Evolutionary conservation across 441 rosid species (phyloP).

Genomic region (Hypseocharis bilobata): DNA sequence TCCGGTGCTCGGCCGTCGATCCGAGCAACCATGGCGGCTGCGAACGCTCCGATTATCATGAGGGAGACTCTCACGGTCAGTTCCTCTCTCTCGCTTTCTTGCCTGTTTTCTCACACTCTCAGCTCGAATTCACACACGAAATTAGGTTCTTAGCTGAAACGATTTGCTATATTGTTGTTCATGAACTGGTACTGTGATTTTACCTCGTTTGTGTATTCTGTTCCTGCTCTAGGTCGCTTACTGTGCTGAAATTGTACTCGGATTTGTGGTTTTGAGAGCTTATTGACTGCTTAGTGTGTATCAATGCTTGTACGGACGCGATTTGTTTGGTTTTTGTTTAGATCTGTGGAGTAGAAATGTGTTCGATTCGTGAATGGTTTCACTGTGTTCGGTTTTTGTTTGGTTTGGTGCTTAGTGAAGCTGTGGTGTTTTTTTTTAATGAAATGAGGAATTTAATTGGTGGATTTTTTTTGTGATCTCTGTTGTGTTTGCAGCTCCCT

Average conservation of each 20-base stretch:
- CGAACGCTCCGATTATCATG: slow-evolving; percentile 29
- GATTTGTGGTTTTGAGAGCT: no score
- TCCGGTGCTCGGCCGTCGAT: slow-evolving; percentile 33
- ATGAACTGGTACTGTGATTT: slow-evolving; percentile 11
- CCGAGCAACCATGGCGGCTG: slow-evolving; percentile 36
- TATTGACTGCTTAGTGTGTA: not conserved
- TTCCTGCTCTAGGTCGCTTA: not conserved
- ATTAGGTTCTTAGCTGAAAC: slow-evolving; percentile 6
- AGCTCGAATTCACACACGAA: slow-evolving; percentile 19
- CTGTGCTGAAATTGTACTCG: not conserved
- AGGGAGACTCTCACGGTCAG: slow-evolving; percentile 29
- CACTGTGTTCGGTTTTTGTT: not conserved
- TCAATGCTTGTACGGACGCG: not conserved
- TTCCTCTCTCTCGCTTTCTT: slow-evolving; percentile 1
- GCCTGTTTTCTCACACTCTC: slow-evolving; percentile 11
- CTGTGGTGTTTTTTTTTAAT: not conserved
- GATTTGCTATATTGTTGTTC: slow-evolving; percentile 5
- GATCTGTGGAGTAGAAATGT: not conserved
- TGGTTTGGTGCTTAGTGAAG: not conserved
- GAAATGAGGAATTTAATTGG: slow-evolving; percentile 16
- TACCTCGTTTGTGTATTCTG: not conserved
- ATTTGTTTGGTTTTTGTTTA: not conserved
- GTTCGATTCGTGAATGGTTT: no score
- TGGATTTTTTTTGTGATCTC: slow-evolving; percentile 28
- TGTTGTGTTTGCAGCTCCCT: slow-evolving; percentile 29